Evolutionary conservation across 768 basidiomycete species (phyloP), one percentile per base, ranked within the genome.

Genomic region (Candolleomyces efflorescens): DNA sequence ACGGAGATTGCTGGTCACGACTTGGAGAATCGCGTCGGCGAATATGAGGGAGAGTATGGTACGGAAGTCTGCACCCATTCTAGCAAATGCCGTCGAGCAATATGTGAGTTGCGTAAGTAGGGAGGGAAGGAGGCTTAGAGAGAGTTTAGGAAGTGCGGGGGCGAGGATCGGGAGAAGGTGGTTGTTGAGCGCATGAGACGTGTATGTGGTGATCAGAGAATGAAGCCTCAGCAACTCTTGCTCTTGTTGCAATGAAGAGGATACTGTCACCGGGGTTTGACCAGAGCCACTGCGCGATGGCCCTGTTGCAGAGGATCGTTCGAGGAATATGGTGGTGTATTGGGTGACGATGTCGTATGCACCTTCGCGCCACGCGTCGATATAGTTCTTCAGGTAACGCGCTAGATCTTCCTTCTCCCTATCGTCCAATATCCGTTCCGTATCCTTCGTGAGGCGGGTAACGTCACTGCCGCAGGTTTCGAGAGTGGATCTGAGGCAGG

Each of bases 81-180:
- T 85, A 0, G 92, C 81, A 66, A 97, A 97, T 0, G 94, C 94
- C 17, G 86, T 84, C 7, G 94, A 86, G 68, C 95, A 97, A 71
- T 98, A 98, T 12, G 90, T 89, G 46, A 98, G 81, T 65, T 98
- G 96, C 0, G 94, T 96, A 58, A 97, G 83, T 44, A 94, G 79
- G 37, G 95, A 85, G 20, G 92, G 81, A 62, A 96, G 79, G 22
- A 90, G 75, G 18, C 89, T 66, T 13, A 87, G 75, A 27, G 85
- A 74, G 18, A 85, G 77, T 10, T 78, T 81, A 0, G 86, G 82
- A 15, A 97, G 80, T 50, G 85, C 80, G 7, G 75, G 75, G 3
- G 76, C 68, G 43, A 97, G 76, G 5, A 86, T 71, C n/a, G 83
- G 79, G 53, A 94, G 79, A 50, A 98, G 84, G 53, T 85, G 77